Percentiles rank a stretch among this genome's conserved stretches.
Evolutionary conservation across 2,329 filamentous ascomycete species (phyloP).

Genomic region (Verticillium nonalfalfae): DNA sequence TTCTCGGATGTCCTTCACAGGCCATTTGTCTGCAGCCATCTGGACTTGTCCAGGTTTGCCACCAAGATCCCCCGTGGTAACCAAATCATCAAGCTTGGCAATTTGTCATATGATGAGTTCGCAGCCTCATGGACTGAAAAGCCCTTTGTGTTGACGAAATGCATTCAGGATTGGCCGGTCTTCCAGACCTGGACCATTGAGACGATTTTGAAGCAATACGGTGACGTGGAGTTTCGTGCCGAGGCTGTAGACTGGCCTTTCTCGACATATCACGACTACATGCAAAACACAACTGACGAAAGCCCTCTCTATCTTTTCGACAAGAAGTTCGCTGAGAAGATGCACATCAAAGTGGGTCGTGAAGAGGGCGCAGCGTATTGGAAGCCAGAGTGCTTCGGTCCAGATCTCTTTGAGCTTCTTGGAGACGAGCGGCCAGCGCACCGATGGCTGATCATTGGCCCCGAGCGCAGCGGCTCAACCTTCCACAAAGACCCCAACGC

Average conservation of each 20-base stretch:
- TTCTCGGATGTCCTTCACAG: constrained; percentile 89
- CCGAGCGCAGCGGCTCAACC: constrained; percentile 80
- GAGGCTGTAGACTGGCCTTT: constrained; percentile 93
- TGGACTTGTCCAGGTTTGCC: constrained; percentile 59
- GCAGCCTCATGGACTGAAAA: constrained; percentile 66
- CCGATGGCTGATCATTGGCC: constrained; percentile 89
- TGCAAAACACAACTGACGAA: constrained; percentile 74
- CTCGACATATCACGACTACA: constrained; percentile 74
- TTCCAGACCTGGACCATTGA: constrained; percentile 68
- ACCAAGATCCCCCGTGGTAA: constrained; percentile 67
- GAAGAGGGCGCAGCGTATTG: constrained; percentile 57
- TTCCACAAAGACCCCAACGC: constrained; percentile 82
- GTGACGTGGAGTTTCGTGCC: constrained; percentile 68
- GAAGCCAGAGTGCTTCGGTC: constrained; percentile 77
- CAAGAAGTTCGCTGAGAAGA: constrained; percentile 79
- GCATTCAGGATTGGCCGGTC: constrained; percentile 76
- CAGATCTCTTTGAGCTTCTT: constrained; percentile 78
- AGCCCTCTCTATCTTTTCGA: constrained; percentile 93
- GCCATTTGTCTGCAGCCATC: constrained; percentile 83
- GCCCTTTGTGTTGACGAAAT: constrained; percentile 81
- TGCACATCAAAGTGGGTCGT: constrained; percentile 59
- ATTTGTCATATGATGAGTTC: constrained; percentile 69
- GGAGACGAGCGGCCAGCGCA: constrained; percentile 75
- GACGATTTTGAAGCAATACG: constrained; percentile 58
- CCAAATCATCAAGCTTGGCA: constrained; percentile 61